phyloP scores from a whole-genome alignment of 1,284 basidiomycete species.

The Melampsora larici-populina region DNA sequence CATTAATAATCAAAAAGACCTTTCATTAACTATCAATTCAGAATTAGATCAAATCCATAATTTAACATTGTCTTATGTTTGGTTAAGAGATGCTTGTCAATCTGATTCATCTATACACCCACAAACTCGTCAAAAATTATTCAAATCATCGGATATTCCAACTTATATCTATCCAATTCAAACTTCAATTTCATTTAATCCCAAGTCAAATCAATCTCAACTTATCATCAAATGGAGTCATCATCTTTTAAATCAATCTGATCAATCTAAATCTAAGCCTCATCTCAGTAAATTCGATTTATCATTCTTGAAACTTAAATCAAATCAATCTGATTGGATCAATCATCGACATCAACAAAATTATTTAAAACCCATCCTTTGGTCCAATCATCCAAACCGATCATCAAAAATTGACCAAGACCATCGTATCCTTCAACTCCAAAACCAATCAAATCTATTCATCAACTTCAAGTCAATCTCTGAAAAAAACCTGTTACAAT shows the following conservation, averaged over 20 bases:
- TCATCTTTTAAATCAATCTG: conserved; percentile 11
- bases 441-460: conserved; percentile 1
- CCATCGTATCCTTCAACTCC: conserved; percentile 7
- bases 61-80: conserved; percentile 48
- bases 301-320: background rate
- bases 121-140: conserved; percentile 71
- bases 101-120: conserved; percentile 66
- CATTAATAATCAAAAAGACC: background rate
- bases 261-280: background rate
- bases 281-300: conserved; percentile 17
- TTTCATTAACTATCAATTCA: conserved; percentile 19
- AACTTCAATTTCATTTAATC: background rate
- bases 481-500: background rate
- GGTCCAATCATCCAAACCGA: conserved; percentile 5
- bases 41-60: conserved; percentile 7
- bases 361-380: conserved; percentile 9
- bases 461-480: background rate
- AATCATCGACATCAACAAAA: conserved; percentile 13
- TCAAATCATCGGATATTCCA: conserved; percentile 61
- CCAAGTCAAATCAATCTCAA: background rate
- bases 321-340: background rate
- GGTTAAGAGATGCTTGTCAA: conserved; percentile 63
- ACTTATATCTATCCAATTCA: conserved; percentile 58
- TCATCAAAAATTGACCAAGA: background rate
- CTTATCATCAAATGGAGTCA: conserved; percentile 21